Evolutionary conservation across 2,329 filamentous ascomycete genomes (phyloP), one percentile per base, ranked within the genome.

Genomic region (Cladosporium sphaerospermum): DNA sequence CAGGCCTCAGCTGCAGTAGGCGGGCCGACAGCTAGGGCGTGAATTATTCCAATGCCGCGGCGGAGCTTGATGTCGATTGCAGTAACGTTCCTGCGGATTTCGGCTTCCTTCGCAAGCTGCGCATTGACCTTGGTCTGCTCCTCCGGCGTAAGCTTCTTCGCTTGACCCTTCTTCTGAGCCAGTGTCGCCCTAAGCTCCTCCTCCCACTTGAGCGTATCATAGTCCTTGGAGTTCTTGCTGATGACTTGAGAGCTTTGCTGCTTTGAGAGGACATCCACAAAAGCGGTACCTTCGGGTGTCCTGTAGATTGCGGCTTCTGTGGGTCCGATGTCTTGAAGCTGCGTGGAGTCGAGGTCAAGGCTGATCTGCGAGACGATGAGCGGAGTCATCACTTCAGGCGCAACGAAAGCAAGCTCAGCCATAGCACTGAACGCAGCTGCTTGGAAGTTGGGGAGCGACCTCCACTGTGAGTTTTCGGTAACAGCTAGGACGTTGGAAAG

Each of bases 181-280:
- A 99, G 73, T 62, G 96, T 89, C 37, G 83, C 79, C 54, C 91
- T 80, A 7, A 99, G 78, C 59, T 99, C 93, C 67, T 92, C 87
- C 70, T 99, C 93, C 93, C 95, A 99, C 70, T 96, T 96, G 39
- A 96, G 72, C 1, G 89, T 95, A 62, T 99, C 89, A 63, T 96
- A 96, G 67, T 97, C 93, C 68, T 95, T 96, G 45, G 83, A 85
- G 63, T 89, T 96, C 73, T 96, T 97, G 71, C 90, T 86, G 3
- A 89, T 83, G 2, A 86, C 73, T 36, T 78, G 75, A 56, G 81
- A 81, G 54, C 83, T 82, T 1, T 83, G 75, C 67, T 95, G 95
- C 66, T 89, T 91, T 33, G 86, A 88, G 5, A 99, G 78, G 0
- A 97, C 88, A 70, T 99, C 93, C 16, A 99, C 79, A 62, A 95